These are phyloP conservation scores for Eucalyptus rudis DNA, from an alignment of 345 rosid species.

Conservation along the genomic window DNA sequence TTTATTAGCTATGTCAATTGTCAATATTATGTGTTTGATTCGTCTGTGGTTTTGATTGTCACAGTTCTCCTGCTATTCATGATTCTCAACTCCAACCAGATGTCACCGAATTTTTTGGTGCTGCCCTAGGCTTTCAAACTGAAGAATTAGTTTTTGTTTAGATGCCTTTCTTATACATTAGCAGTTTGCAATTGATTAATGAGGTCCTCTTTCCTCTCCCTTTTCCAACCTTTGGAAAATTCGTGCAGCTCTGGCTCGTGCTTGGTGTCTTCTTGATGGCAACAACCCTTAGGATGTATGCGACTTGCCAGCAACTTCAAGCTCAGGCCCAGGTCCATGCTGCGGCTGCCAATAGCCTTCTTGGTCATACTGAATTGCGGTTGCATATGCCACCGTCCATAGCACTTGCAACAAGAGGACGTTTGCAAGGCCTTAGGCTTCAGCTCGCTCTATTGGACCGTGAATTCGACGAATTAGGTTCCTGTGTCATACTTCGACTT, in stretches of 20 bases:
- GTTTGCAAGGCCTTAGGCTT: conserved; percentile 84
- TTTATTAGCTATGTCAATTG: neutral
- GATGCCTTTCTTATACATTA: neutral
- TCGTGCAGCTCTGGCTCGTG: conserved; percentile 82
- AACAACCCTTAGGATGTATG: conserved; percentile 85
- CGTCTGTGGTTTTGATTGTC: neutral
- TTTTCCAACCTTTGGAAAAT: neutral
- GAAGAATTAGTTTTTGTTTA: neutral
- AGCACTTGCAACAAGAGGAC: conserved; percentile 82
- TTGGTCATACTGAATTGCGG: conserved; percentile 83
- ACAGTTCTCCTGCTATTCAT: conserved; percentile 88
- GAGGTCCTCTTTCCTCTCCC: neutral
- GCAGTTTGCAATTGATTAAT: neutral
- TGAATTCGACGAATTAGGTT: conserved; percentile 92
- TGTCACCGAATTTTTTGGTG: conserved; percentile 94
- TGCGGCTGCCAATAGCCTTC: conserved; percentile 69
- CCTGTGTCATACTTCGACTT: neutral
- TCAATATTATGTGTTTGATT: neutral
- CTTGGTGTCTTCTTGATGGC: conserved; percentile 88
- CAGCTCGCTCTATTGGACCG: conserved; percentile 96
- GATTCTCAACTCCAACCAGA: conserved; percentile 88
- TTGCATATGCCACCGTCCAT: conserved; percentile 86
- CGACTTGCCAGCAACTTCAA: conserved; percentile 90
- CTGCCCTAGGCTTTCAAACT: neutral
- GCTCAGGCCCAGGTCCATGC: conserved; percentile 95